Percentiles rank a stretch among this genome's conserved stretches.
Conservation (phyloP, 305 asterid species). For the Fraxinus angustifolia region DNA sequence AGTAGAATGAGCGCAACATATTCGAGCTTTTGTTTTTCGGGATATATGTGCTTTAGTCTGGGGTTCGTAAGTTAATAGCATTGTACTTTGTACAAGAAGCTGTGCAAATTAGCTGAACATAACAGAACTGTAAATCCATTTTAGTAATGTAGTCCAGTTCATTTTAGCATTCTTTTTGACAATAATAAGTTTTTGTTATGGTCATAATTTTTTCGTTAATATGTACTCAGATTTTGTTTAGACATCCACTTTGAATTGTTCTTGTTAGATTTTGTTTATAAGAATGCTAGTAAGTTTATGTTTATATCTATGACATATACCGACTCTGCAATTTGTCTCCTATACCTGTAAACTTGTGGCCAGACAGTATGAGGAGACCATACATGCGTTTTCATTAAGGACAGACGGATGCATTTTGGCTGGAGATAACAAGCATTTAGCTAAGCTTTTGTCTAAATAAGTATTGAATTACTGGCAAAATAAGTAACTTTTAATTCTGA, state of each 20-base stretch:
- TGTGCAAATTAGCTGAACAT: background rate
- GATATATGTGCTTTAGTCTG: background rate
- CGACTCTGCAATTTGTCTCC: background rate
- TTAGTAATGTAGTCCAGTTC: background rate
- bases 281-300: background rate
- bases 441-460: background rate
- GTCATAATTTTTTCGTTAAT: background rate
- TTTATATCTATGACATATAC: background rate
- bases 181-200: background rate
- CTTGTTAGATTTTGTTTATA: background rate
- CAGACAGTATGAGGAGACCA: background rate
- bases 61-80: background rate
- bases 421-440: background rate
- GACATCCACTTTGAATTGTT: background rate
- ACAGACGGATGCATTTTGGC: background rate
- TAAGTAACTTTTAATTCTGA: background rate
- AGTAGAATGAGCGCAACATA: background rate
- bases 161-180: background rate
- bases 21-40: background rate
- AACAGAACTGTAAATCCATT: background rate
- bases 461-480: background rate
- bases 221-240: background rate
- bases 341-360: background rate
- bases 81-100: background rate
- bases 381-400: background rate